These are phyloP conservation scores for Persicaria maculosa DNA, from an alignment of 148 eudicot genomes.

Conservation along the genomic window DNA sequence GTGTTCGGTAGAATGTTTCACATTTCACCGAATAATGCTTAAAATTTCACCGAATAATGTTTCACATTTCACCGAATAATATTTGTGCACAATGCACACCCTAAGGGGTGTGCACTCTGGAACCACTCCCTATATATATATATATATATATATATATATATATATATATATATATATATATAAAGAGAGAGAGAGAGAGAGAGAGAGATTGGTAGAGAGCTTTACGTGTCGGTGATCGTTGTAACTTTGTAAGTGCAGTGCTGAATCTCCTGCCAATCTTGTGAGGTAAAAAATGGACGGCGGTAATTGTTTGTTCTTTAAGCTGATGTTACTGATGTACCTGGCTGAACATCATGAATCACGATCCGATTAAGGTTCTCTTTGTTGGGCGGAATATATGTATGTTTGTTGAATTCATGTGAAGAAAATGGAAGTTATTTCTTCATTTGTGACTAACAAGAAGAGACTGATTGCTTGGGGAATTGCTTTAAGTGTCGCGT, in stretches of 20 bases:
- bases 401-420: not conserved
- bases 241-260: not conserved
- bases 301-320: not conserved
- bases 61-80: no score
- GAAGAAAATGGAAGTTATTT: no score
- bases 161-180: no score
- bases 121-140: no score
- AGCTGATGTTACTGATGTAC: not conserved
- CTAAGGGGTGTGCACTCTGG: no score
- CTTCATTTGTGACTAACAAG: not conserved
- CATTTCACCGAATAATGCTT: no score
- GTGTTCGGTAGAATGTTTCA: no score
- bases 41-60: no score
- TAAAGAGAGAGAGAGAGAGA: no score
- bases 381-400: not conserved
- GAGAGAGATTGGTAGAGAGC: not conserved
- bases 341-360: not conserved
- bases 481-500: not conserved
- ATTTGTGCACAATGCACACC: no score
- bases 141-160: no score
- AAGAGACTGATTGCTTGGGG: not conserved
- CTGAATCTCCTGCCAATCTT: not conserved
- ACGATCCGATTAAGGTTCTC: not conserved
- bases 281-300: not conserved
- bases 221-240: not conserved